Evolutionary conservation across 352 stramenopile genomes (phyloP).

Genomic region (Hyaloperonospora brassicae): DNA sequence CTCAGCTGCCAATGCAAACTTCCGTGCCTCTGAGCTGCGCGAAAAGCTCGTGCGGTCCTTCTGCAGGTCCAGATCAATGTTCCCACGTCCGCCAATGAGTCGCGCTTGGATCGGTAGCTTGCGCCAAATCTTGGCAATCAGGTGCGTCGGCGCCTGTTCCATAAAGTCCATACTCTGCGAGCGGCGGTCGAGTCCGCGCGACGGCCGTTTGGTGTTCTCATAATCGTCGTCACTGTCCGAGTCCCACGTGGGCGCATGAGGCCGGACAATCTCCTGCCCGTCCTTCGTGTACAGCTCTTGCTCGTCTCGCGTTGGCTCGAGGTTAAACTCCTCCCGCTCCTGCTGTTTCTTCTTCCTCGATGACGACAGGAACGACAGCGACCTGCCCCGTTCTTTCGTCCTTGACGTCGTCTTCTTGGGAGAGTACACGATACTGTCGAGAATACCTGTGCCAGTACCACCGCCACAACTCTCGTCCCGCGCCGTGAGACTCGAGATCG

Average conservation of each 20-base stretch:
- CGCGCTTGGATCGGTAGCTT: slow-evolving; percentile 70
- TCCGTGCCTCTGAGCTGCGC: slow-evolving; percentile 43
- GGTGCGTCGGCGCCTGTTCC: slow-evolving; percentile 58
- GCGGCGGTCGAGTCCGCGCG: slow-evolving; percentile 46
- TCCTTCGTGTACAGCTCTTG: slow-evolving; percentile 32
- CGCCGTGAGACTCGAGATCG: slow-evolving; percentile 13
- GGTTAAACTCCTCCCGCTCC: slow-evolving; percentile 10
- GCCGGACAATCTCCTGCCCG: slow-evolving; percentile 42
- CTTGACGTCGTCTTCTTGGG: slow-evolving; percentile 28
- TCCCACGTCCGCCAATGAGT: slow-evolving; percentile 42
- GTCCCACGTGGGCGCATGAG: slow-evolving; percentile 44
- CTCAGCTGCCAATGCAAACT: slow-evolving; percentile 29
- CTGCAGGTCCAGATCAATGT: slow-evolving; percentile 48
- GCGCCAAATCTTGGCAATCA: slow-evolving; percentile 76
- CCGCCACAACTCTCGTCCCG: no score
- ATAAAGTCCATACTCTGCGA: slow-evolving; percentile 77
- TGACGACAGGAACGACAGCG: slow-evolving; percentile 38
- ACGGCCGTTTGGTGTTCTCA: slow-evolving; percentile 51
- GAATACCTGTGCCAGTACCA: background rate
- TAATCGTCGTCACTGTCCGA: slow-evolving; percentile 71
- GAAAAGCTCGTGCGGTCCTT: slow-evolving; percentile 59
- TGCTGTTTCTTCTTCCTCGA: slow-evolving; percentile 28
- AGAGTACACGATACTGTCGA: slow-evolving; percentile 10
- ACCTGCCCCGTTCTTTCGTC: slow-evolving; percentile 36
- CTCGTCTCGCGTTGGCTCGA: slow-evolving; percentile 5